phyloP scores from a whole-genome alignment of 2,329 filamentous ascomycete genomes.

The Aureobasidium sp. region DNA sequence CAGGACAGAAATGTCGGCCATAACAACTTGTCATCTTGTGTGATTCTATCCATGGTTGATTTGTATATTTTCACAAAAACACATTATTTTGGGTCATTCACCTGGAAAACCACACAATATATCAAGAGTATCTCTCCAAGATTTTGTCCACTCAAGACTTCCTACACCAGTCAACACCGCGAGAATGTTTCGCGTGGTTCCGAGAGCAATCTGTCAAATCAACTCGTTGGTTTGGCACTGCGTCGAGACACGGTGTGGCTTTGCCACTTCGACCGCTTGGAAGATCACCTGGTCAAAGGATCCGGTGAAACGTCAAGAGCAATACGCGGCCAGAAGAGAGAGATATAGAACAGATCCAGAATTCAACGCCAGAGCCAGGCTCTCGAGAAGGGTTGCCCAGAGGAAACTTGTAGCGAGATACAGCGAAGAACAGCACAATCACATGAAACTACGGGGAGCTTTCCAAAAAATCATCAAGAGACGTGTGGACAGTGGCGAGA shows the following conservation, averaged over 20 bases:
- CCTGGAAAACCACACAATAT: not conserved
- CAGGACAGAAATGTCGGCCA: not conserved
- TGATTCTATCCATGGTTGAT: not conserved
- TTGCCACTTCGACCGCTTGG: not conserved
- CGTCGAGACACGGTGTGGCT: not conserved
- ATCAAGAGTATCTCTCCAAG: no score
- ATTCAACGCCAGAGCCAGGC: not conserved
- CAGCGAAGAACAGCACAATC: not conserved
- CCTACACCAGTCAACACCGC: not conserved
- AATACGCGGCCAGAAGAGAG: not conserved
- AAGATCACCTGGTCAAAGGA: not conserved
- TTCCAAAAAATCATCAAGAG: not conserved
- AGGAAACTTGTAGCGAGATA: not conserved
- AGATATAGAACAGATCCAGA: not conserved
- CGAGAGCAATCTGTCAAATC: not conserved
- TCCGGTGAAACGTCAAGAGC: not conserved
- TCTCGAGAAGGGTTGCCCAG: not conserved
- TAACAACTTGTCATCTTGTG: not conserved
- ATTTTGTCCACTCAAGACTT: no score
- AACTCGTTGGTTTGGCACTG: not conserved
- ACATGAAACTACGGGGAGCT: not conserved
- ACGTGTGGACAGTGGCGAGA: not conserved
- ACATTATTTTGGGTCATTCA: fast-evolving
- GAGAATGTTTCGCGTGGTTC: not conserved
- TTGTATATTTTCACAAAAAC: not conserved